Base-by-base conservation (phyloP, 768 basidiomycete species). In the Scleroderma bovista region DNA sequence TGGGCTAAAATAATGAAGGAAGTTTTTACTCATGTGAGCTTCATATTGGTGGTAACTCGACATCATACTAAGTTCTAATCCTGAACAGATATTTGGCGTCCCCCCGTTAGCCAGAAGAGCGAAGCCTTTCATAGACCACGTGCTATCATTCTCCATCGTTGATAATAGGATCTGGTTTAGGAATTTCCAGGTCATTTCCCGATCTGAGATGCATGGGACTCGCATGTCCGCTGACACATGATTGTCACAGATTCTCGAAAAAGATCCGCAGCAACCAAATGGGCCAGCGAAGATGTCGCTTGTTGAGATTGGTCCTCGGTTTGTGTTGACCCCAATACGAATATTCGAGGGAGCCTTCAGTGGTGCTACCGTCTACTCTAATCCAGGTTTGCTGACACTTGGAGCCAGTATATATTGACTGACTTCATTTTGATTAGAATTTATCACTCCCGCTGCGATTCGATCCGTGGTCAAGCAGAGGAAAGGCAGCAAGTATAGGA, bases 81-180 rank as follows among this genome's bases (percentile, higher is more conserved):
- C 46, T 38, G 20, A 33, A 32, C 57, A 99, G 96, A 92, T 93
- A 56, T 99, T 99, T 63, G 88, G 90, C 37, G 93, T 97, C 2
- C 95, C 96, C 17, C 83, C 90, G 23, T 80, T 81, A n/a, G 86
- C 96, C 8, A 78, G 95, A 55, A 85, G 82, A 61, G 80, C 92
- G 16, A 99, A 99, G 67, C 96, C 96, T 2, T 99, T 99, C 72
- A 82, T 99, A 61, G 96, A 99, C 71, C 96, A 98, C 62, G 83
- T 99, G 64, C 78, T 98, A 55, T 93, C 93, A 34, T 98, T 99
- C 70, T 96, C 95, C 31, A 76, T 98, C 48, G 78, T 95, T 26
- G 96, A 99, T 74, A 78, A 80, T 61, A 98, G 96, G 67, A 92
- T 98, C 57, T 99, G 96, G 96, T 98, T 98, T 76, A 83, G 96